Conservation (phyloP, 306 rosid genomes). For the Sechiopsis laciniata region DNA sequence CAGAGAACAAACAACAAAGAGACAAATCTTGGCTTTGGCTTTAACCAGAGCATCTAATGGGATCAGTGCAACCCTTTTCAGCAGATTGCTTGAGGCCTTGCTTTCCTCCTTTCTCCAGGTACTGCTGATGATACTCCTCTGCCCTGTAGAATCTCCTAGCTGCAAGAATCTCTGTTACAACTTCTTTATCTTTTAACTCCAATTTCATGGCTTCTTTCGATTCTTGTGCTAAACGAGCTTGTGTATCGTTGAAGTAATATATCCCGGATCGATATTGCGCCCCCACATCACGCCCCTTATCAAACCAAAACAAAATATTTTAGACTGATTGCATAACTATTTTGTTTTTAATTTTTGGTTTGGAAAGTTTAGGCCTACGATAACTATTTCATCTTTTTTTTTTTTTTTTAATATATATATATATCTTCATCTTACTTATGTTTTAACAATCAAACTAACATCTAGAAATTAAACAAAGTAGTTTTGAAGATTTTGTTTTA, state of each 20-base stretch:
- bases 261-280: conserved; percentile 82
- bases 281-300: conserved; percentile 70
- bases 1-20: not conserved
- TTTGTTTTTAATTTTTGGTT: too few relatives aligned
- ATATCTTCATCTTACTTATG: too few relatives aligned
- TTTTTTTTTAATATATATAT: too few relatives aligned
- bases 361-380: too few relatives aligned
- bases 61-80: conserved; percentile 70
- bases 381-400: too few relatives aligned
- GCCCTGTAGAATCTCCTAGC: conserved; percentile 81
- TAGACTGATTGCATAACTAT: too few relatives aligned
- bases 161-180: conserved; percentile 79
- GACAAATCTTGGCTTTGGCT: not conserved
- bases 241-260: conserved; percentile 61
- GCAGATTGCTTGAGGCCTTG: conserved; percentile 53
- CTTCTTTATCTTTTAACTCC: conserved; percentile 35
- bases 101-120: conserved; percentile 79
- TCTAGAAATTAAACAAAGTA: too few relatives aligned
- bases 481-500: too few relatives aligned
- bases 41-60: conserved; percentile 73
- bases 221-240: conserved; percentile 55
- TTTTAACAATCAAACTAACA: too few relatives aligned
- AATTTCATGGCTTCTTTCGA: conserved; percentile 67
- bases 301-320: not conserved
- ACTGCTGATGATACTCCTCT: conserved; percentile 93